phyloP scores from a whole-genome alignment of 345 rosid genomes.

The Populus tremula region DNA sequence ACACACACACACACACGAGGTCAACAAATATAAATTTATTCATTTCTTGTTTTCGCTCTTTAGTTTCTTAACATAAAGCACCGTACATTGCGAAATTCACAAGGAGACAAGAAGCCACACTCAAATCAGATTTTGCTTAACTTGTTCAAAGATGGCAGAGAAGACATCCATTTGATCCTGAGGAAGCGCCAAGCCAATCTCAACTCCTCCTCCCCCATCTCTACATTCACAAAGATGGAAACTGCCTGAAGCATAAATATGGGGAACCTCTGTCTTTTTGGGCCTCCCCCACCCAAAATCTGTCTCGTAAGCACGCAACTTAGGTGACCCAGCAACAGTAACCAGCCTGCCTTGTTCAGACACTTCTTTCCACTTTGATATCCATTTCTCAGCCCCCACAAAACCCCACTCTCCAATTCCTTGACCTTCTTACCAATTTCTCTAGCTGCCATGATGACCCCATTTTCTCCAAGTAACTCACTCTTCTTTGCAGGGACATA shows the following conservation, averaged over 20 bases:
- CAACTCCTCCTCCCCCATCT: conserved; percentile 32
- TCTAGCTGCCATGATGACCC: conserved; percentile 35
- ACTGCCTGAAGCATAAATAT: conserved; percentile 19
- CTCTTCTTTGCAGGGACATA: conserved; percentile 9
- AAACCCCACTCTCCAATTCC: conserved; percentile 26
- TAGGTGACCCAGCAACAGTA: conserved; percentile 34
- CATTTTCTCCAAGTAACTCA: conserved; percentile 26
- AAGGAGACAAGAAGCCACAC: too few species aligned
- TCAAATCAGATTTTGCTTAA: too few species aligned
- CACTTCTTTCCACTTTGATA: not conserved
- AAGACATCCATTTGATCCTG: conserved; percentile 28
- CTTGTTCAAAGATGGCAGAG: not conserved
- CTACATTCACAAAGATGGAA: conserved; percentile 20
- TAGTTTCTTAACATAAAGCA: too few species aligned
- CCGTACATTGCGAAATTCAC: too few species aligned
- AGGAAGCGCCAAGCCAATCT: conserved; percentile 29
- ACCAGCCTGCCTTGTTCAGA: not conserved
- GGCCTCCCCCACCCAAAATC: conserved; percentile 53
- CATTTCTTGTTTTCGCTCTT: too few species aligned
- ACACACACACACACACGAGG: too few species aligned
- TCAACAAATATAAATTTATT: too few species aligned
- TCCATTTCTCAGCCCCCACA: conserved; percentile 22
- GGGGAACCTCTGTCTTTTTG: conserved; percentile 25
- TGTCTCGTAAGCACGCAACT: conserved; percentile 18
- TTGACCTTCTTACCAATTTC: conserved; percentile 24